Evolutionary conservation across 306 rosid genomes (phyloP), one percentile per base, ranked within the genome.

Genomic region (Arachis stenosperma): DNA sequence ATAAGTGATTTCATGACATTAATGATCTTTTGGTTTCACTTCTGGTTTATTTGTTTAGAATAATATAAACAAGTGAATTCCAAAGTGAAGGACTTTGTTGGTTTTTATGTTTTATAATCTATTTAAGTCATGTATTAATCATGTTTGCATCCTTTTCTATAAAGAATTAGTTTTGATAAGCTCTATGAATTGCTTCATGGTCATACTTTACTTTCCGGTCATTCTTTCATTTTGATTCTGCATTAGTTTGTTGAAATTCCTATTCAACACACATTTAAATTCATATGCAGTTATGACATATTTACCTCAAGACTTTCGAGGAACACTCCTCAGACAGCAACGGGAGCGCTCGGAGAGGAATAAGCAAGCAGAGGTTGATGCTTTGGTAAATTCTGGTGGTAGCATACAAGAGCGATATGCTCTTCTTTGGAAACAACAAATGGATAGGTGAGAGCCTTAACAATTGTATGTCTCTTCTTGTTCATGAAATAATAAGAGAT

Each of bases 241-340:
- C 29, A 13, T 69, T 39, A 29, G 11, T 27, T 40, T 71, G 22
- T 41, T 43, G 41, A 27, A 64, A 68, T 10, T 67, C 4, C 29
- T 43, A 61, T 37, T 82, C 36, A 4, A 47, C 36, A 39, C 30
- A 63, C 9, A 41, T 54, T 65, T 66, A 72, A 78, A 61, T 39
- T 54, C 64, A 58, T 71, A 56, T 81, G 87, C 84, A 93, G 98
- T 94, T 67, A 86, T 94, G 98, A 91, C 98, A 8, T 94, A 94
- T 88, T 87, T 94, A 79, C 98, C 98, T 70, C 98, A 94, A 87
- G 98, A 91, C 84, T 94, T 94, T 78, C 96, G 98, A 59, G 97
- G 98, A 75, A 86, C 95, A 8, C 89, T 94, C 27, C 84, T 94
- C 58, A 89, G 88, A 78, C 96, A 84, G 80, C 98, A 94, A 82